Conservation (phyloP, 495 filamentous ascomycete species). For the Penicillium lividum region DNA sequence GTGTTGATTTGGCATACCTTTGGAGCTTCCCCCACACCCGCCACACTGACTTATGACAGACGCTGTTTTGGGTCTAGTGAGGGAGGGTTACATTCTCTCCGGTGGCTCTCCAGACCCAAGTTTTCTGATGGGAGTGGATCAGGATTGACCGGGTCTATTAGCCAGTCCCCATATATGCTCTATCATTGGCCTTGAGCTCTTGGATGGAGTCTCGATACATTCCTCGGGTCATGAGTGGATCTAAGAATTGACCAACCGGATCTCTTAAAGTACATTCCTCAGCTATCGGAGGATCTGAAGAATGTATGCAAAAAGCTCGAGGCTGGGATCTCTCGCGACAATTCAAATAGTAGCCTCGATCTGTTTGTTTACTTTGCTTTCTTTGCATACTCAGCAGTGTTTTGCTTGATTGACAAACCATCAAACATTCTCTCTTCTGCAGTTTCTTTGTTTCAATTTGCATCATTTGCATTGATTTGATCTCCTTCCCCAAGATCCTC, state of each 20-base stretch:
- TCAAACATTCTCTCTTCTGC: conserved; percentile 9
- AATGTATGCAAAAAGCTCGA: conserved; percentile 44
- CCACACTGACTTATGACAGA: conserved; percentile 24
- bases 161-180: conserved; percentile 1
- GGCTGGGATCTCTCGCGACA: conserved; percentile 37
- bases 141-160: conserved; percentile 21
- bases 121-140: conserved; percentile 21
- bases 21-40: conserved; percentile 24
- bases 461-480: conserved; percentile 16
- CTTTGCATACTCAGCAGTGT: conserved; percentile 52
- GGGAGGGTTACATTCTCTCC: conserved; percentile 40
- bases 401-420: conserved; percentile 40
- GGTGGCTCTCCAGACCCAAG: conserved; percentile 36
- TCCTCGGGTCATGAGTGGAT: conserved; percentile 28
- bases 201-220: conserved; percentile 27
- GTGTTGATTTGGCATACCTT: conserved; percentile 24
- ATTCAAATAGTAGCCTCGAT: conserved; percentile 47
- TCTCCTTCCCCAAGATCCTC: conserved; percentile 9
- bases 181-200: conserved; percentile 30
- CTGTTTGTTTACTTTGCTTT: conserved; percentile 55
- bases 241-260: conserved; percentile 26
- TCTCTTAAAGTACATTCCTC: conserved; percentile 39
- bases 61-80: conserved; percentile 40
- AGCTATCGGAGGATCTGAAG: conserved; percentile 37
- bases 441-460: conserved; percentile 1